A percentile compares a stretch with the other conserved stretches of the same genome.
phyloP scores from a whole-genome alignment of 2,329 filamentous ascomycete species.

The Colletotrichum shisoi region DNA sequence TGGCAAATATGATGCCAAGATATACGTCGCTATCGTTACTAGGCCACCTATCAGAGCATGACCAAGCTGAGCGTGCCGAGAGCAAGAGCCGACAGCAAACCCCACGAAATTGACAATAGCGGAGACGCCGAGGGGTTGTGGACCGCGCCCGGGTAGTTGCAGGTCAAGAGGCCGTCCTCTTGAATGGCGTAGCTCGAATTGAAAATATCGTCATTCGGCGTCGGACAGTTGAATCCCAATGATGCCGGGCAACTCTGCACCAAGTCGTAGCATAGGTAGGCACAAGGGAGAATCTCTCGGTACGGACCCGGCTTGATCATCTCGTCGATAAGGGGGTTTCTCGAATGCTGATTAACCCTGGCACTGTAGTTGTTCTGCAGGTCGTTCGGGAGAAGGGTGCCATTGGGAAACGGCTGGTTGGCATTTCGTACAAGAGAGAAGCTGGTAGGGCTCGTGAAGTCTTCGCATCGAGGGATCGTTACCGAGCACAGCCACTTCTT shows the following conservation, averaged over 20 bases:
- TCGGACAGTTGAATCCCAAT: constrained; percentile 79
- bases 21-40: too few relatives aligned
- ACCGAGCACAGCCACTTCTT: constrained; percentile 96
- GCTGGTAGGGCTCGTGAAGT: constrained; percentile 68
- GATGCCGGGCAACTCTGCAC: constrained; percentile 83
- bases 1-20: constrained; percentile 3
- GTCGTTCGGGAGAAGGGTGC: constrained; percentile 59
- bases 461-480: constrained; percentile 88
- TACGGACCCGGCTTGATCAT: constrained; percentile 84
- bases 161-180: constrained; percentile 51
- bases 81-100: constrained; percentile 32
- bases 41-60: constrained; percentile 13
- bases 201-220: constrained; percentile 49
- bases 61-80: constrained; percentile 19
- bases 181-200: constrained; percentile 56
- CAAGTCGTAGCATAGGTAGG: constrained; percentile 85
- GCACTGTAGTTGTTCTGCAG: constrained; percentile 44
- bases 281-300: constrained; percentile 89
- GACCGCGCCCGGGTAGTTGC: constrained; percentile 69
- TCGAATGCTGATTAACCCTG: constrained; percentile 62
- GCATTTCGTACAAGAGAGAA: constrained; percentile 70
- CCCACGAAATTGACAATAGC: constrained; percentile 42
- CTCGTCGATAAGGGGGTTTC: constrained; percentile 76
- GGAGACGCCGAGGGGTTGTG: constrained; percentile 55
- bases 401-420: constrained; percentile 73